Conservation (phyloP, 2,329 filamentous ascomycete species). For the Chalara sp. region DNA sequence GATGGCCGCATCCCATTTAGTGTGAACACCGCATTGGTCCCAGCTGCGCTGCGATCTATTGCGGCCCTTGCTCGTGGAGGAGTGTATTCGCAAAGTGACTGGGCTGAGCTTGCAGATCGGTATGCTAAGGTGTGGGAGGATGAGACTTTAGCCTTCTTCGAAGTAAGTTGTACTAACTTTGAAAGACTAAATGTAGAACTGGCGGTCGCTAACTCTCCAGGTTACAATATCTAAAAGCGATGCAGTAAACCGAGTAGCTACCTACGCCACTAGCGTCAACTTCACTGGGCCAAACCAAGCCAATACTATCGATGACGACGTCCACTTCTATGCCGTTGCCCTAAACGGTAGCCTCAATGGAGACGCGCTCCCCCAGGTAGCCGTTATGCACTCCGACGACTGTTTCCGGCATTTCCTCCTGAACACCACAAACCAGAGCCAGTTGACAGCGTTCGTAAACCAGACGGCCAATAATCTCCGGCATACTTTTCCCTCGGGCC, state of each 20-base stretch:
- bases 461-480: slow-evolving; percentile 51
- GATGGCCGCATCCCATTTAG: slow-evolving; percentile 58
- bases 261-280: slow-evolving; percentile 37
- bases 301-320: slow-evolving; percentile 33
- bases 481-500: slow-evolving; percentile 49
- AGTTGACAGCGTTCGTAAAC: slow-evolving; percentile 50
- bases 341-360: slow-evolving; percentile 39
- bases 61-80: slow-evolving; percentile 41
- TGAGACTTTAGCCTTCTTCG: slow-evolving; percentile 50
- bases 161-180: slow-evolving; percentile 22
- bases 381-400: slow-evolving; percentile 57
- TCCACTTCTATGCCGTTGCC: slow-evolving; percentile 49
- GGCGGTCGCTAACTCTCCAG: no score
- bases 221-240: slow-evolving; percentile 32
- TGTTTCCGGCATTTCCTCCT: slow-evolving; percentile 58
- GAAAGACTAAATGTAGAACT: no score
- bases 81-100: slow-evolving; percentile 30
- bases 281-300: slow-evolving; percentile 38
- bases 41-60: slow-evolving; percentile 54
- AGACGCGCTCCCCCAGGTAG: slow-evolving; percentile 40
- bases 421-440: slow-evolving; percentile 49
- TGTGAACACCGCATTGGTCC: slow-evolving; percentile 56
- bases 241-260: slow-evolving; percentile 39
- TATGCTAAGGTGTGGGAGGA: slow-evolving; percentile 58
- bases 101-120: slow-evolving; percentile 36